phyloP scores from a whole-genome alignment of 306 rosid species.

The Styphnolobium japonicum region DNA sequence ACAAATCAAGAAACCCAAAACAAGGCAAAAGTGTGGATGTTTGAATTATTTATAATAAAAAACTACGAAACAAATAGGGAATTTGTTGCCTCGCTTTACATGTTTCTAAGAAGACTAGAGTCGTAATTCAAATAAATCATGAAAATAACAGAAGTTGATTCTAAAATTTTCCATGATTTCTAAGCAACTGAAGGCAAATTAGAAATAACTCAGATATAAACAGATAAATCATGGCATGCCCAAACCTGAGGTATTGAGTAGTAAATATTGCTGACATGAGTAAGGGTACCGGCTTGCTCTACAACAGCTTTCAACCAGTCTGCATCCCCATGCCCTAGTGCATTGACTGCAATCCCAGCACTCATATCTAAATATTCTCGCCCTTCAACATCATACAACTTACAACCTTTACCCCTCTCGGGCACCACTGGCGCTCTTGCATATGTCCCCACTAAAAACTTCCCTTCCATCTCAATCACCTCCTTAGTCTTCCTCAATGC shows the following conservation, averaged over 20 bases:
- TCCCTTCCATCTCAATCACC: slow-evolving; percentile 68
- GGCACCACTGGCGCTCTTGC: slow-evolving; percentile 74
- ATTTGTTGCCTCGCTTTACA: no score
- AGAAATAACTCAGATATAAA: background rate
- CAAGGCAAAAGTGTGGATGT: background rate
- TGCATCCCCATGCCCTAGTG: slow-evolving; percentile 77
- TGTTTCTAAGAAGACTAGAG: no score
- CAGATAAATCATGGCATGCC: background rate
- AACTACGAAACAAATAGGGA: no score
- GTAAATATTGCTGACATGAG: slow-evolving; percentile 83
- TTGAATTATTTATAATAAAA: no score
- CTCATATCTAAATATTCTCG: slow-evolving; percentile 71
- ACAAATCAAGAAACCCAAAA: background rate
- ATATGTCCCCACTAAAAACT: slow-evolving; percentile 70
- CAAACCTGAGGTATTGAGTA: slow-evolving; percentile 80
- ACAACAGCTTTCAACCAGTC: slow-evolving; percentile 76
- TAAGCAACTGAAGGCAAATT: background rate
- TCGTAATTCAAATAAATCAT: background rate
- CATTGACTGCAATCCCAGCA: slow-evolving; percentile 82
- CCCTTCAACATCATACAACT: slow-evolving; percentile 74
- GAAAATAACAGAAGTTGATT: background rate
- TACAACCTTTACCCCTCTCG: slow-evolving; percentile 73
- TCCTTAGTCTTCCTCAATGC: slow-evolving; percentile 33
- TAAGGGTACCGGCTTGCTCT: slow-evolving; percentile 64
- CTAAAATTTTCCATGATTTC: background rate